Base-by-base conservation (phyloP, 768 basidiomycete species). In the Auricularia cornea region DNA sequence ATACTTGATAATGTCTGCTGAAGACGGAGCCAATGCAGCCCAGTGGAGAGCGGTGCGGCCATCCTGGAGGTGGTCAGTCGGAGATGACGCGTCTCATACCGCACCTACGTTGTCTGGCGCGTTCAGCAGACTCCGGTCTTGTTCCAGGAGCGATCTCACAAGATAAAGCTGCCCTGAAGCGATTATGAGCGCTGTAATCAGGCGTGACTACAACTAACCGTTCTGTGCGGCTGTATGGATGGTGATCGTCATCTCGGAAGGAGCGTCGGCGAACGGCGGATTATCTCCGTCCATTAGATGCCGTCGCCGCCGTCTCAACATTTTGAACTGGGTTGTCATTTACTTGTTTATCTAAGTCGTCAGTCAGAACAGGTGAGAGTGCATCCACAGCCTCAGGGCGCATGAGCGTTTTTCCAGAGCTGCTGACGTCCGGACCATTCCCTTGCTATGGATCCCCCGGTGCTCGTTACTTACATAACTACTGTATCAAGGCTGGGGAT, bases 31-130 rank as follows among this genome's bases (percentile, higher is more conserved):
- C 12, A 86, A 87, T 14, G 90, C 85, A 63, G 90, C 89, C 90
- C 90, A 92, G 69, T 94, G 92, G n/a, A 94, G 75, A 10, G 92
- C 83, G 0, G 92, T 90, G 35, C 92, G 80, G 41, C 81, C 86
- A 71, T 94, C 91, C 90, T 92, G 64, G 60, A 31, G 20, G 51
- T 51, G 28, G 28, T 31, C 26, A 57, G 54, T 57, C 26, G 44
- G 16, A 23, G 44, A 8, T 48, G 54, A 57, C 26, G 54, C 54
- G 54, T 29, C 28, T 26, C 54, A 26, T 16, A 30, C 26, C 14
- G 1, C 20, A 64, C 77, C 60, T 75, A 92, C 90, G 68, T 72
- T 79, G 72, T 93, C 91, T 0, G 78, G 68, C 3, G 84, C 76
- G 71, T 90, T 83, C 30, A 90, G 76, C 51, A 83, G 77, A 61